Conservation (phyloP, 768 basidiomycete genomes). For the Termitomyces sp. region DNA sequence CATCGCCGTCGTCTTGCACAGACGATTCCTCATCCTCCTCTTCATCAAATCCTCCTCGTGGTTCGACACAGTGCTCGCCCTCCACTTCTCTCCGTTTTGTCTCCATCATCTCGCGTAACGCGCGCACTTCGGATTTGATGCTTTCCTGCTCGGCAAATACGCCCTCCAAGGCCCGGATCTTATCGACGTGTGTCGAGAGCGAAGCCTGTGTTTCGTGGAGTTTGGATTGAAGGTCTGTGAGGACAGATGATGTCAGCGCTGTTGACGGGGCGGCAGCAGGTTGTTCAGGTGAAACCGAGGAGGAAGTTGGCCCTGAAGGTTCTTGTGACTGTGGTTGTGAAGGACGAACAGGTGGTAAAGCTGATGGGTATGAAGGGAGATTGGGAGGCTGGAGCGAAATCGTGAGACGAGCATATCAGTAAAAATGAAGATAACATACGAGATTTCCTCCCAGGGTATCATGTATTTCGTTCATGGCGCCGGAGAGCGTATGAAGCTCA, state of each 20-base stretch:
- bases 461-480: slow-evolving; percentile 85
- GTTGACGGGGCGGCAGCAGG: slow-evolving; percentile 16
- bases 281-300: slow-evolving; percentile 17
- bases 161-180: slow-evolving; percentile 75
- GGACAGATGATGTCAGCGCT: slow-evolving; percentile 22
- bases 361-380: slow-evolving; percentile 57
- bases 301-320: slow-evolving; percentile 15
- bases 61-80: slow-evolving; percentile 15
- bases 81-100: slow-evolving; percentile 47
- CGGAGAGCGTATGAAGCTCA: slow-evolving; percentile 73
- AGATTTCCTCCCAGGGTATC: slow-evolving; percentile 83
- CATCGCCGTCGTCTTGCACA: slow-evolving; percentile 60
- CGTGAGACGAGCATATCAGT: not conserved
- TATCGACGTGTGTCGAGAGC: slow-evolving; percentile 74
- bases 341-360: slow-evolving; percentile 59
- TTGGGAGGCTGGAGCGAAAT: slow-evolving; percentile 44
- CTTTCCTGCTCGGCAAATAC: slow-evolving; percentile 81
- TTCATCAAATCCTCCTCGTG: slow-evolving; percentile 26
- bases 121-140: slow-evolving; percentile 72
- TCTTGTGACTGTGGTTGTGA: slow-evolving; percentile 20
- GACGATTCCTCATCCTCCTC: slow-evolving; percentile 28
- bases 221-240: slow-evolving; percentile 72
- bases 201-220: slow-evolving; percentile 80
- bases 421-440: slow-evolving; percentile 38
- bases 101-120: slow-evolving; percentile 70